Percentiles rank a stretch among this genome's conserved stretches.
phyloP scores from a whole-genome alignment of 1,284 basidiomycete species.

The Cryptococcus maquisensis region DNA sequence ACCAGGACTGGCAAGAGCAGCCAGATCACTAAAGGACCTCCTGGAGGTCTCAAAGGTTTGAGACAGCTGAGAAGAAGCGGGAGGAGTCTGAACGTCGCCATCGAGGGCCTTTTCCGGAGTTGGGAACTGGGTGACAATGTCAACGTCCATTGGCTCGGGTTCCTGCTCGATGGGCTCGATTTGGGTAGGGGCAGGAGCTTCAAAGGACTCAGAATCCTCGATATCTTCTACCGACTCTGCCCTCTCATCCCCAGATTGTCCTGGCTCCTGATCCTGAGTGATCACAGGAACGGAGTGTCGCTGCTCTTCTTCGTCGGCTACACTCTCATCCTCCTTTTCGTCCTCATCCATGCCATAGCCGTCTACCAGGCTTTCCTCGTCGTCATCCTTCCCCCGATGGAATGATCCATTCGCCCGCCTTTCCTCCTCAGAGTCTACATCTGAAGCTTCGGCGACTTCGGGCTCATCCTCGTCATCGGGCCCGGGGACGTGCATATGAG shows the following conservation, averaged over 20 bases:
- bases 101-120: background rate
- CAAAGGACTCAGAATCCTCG: background rate
- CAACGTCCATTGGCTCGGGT: background rate
- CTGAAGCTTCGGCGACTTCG: constrained; percentile 11
- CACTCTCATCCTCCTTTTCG: constrained; percentile 6
- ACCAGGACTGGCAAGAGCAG: constrained; percentile 6
- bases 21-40: constrained; percentile 13
- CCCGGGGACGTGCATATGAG: constrained; percentile 26
- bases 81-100: background rate
- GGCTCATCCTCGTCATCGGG: constrained; percentile 10
- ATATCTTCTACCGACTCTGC: background rate
- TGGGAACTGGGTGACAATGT: background rate
- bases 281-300: constrained; percentile 7
- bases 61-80: background rate
- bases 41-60: constrained; percentile 1
- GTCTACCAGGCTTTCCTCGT: constrained; percentile 35
- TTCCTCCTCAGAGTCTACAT: constrained; percentile 12
- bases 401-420: constrained; percentile 1
- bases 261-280: constrained; percentile 2
- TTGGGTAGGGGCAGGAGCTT: background rate
- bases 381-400: constrained; percentile 4
- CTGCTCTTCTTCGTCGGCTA: constrained; percentile 15
- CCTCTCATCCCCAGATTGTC: background rate
- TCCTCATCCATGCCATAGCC: constrained; percentile 33
- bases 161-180: background rate